phyloP scores from a whole-genome alignment of 805 yeast species.

The Phaffomyces thermotolerans region DNA sequence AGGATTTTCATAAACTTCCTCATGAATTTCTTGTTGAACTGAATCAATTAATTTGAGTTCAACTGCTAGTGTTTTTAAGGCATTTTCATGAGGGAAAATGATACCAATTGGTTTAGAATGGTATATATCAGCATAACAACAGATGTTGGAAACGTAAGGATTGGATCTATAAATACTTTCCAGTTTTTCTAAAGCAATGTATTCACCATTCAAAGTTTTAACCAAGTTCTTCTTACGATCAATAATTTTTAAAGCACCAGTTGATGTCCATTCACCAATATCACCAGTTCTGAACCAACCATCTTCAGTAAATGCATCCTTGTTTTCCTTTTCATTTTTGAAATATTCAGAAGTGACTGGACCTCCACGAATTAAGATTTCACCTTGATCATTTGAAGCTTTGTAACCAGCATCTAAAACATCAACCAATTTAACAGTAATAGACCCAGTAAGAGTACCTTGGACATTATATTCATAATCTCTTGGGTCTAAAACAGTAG shows the following conservation, averaged over 20 bases:
- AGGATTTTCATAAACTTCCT: slow-evolving; percentile 43
- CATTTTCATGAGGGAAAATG: slow-evolving; percentile 70
- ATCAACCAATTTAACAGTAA: slow-evolving; percentile 84
- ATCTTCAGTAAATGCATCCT: slow-evolving; percentile 58
- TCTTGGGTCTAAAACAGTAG: slow-evolving; percentile 58
- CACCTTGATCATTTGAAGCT: slow-evolving; percentile 91
- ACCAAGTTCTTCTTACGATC: slow-evolving; percentile 95
- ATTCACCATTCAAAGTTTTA: slow-evolving; percentile 94
- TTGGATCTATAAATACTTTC: slow-evolving; percentile 88
- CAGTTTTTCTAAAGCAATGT: slow-evolving; percentile 91
- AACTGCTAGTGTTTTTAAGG: slow-evolving; percentile 53
- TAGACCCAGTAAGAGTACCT: slow-evolving; percentile 77
- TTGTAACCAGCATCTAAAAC: slow-evolving; percentile 86
- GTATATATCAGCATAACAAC: slow-evolving; percentile 86
- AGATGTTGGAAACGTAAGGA: slow-evolving; percentile 66
- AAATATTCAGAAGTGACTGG: slow-evolving; percentile 72
- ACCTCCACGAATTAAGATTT: slow-evolving; percentile 71
- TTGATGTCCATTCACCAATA: slow-evolving; percentile 84
- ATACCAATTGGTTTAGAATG: slow-evolving; percentile 92
- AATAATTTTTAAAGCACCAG: slow-evolving; percentile 74
- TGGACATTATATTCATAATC: slow-evolving; percentile 67
- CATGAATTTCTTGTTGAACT: slow-evolving; percentile 32
- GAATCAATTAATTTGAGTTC: slow-evolving; percentile 43
- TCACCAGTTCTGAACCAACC: slow-evolving; percentile 98
- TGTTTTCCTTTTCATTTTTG: slow-evolving; percentile 77